Conservation (phyloP, 164 flowering plant species). For the Stephania japonica region DNA sequence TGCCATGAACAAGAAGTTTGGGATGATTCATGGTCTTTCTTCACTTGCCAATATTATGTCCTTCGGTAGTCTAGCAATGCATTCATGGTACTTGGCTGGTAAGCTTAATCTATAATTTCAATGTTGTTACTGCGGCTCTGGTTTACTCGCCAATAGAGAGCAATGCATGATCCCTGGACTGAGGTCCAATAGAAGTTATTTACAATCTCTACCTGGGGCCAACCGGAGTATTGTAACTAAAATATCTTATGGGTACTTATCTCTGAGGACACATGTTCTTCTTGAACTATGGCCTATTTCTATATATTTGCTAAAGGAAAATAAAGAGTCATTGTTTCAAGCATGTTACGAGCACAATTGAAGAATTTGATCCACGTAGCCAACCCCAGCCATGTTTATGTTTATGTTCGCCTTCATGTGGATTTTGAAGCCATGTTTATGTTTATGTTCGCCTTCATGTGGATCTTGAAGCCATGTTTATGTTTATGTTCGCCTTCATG, state of each 20-base stretch:
- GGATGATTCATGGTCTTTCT: conserved; percentile 96
- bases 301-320: neutral
- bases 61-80: conserved; percentile 93
- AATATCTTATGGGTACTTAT: neutral
- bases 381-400: no score
- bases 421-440: no score
- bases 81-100: conserved; percentile 95
- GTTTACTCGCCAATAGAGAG: conserved; percentile 1
- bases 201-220: neutral
- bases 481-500: no score
- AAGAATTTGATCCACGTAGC: no score
- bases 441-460: no score
- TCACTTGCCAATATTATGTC: conserved; percentile 87
- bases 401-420: no score
- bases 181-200: neutral
- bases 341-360: no score
- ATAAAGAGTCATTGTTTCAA: neutral
- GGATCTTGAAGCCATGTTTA: no score
- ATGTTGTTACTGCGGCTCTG: neutral
- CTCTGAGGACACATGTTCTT: neutral
- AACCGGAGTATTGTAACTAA: neutral
- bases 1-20: conserved; percentile 98
- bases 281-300: neutral
- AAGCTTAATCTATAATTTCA: conserved; percentile 51
- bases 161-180: neutral